These are phyloP conservation scores for Arthroderma uncinatum DNA, from an alignment of 2,329 filamentous ascomycete genomes.

Conservation along the genomic window DNA sequence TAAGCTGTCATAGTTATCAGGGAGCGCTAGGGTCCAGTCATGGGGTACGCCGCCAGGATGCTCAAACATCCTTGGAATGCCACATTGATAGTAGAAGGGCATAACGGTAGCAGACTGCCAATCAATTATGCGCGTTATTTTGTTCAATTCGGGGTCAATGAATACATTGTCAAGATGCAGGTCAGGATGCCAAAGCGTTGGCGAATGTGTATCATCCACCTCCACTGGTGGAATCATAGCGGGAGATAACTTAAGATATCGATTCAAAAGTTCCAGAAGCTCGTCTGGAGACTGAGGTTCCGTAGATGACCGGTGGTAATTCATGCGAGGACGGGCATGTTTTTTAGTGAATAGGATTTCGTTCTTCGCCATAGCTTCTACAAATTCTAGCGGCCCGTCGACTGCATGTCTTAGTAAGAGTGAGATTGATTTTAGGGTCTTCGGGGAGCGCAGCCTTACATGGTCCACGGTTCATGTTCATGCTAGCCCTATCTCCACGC, in stretches of 20 bases:
- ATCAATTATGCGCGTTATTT: conserved; percentile 24
- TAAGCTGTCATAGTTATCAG: conserved; percentile 21
- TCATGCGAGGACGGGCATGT: conserved; percentile 19
- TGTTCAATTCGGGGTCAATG: conserved; percentile 20
- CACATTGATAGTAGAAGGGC: conserved; percentile 22
- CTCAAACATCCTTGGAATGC: conserved; percentile 14
- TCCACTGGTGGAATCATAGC: neutral
- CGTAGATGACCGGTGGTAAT: conserved; percentile 18
- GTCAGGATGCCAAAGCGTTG: conserved; percentile 10
- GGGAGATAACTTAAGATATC: conserved; percentile 16
- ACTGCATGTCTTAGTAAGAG: neutral
- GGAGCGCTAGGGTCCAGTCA: conserved; percentile 11
- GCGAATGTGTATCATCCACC: neutral
- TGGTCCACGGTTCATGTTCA: conserved; percentile 22
- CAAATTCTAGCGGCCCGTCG: conserved; percentile 15
- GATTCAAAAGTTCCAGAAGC: conserved; percentile 17
- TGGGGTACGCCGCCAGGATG: neutral
- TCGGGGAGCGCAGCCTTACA: conserved; percentile 16
- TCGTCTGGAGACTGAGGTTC: conserved; percentile 18
- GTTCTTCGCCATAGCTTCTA: conserved; percentile 19
- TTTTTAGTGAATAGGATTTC: conserved; percentile 19
- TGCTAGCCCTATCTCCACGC: conserved; percentile 14
- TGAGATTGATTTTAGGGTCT: neutral
- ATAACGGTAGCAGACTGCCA: conserved; percentile 24
- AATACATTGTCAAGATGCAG: conserved; percentile 25